Conservation (phyloP, 2,329 filamentous ascomycete genomes). For the Apiospora koreana region DNA sequence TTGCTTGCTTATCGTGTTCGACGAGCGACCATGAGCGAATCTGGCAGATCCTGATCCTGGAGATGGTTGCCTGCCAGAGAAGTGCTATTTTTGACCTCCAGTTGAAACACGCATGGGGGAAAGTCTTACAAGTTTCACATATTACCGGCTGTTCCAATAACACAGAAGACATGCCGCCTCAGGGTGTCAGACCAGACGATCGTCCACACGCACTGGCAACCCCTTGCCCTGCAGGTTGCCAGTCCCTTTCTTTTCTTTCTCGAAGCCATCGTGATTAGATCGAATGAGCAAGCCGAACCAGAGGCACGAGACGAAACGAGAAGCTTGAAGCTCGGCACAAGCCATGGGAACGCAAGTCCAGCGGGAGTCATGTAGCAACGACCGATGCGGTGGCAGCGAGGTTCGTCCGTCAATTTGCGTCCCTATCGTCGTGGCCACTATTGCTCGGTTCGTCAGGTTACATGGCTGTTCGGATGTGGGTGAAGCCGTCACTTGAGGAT, state of each 20-base stretch:
- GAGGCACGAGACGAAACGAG: conserved; percentile 3
- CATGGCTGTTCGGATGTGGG: background rate
- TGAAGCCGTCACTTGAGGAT: background rate
- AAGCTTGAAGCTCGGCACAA: background rate
- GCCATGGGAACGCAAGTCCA: background rate
- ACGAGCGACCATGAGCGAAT: background rate
- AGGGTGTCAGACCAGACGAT: conserved; percentile 5
- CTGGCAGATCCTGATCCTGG: conserved; percentile 3
- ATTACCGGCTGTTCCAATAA: conserved; percentile 7
- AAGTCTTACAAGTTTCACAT: conserved; percentile 4
- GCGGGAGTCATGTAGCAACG: background rate
- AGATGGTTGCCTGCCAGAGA: background rate
- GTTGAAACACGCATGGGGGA: conserved; percentile 5
- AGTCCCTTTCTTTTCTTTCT: background rate
- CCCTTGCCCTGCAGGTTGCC: background rate
- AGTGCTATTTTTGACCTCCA: conserved; percentile 7
- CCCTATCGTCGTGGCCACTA: background rate
- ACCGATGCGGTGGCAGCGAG: background rate
- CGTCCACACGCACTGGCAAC: background rate
- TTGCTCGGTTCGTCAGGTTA: background rate
- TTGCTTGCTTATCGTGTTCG: background rate
- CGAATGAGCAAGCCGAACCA: background rate
- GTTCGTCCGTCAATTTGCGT: background rate
- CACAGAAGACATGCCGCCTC: conserved; percentile 5
- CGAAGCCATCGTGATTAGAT: background rate